phyloP scores from a whole-genome alignment of 352 stramenopile species.

The Globisporangium iwayamae region DNA sequence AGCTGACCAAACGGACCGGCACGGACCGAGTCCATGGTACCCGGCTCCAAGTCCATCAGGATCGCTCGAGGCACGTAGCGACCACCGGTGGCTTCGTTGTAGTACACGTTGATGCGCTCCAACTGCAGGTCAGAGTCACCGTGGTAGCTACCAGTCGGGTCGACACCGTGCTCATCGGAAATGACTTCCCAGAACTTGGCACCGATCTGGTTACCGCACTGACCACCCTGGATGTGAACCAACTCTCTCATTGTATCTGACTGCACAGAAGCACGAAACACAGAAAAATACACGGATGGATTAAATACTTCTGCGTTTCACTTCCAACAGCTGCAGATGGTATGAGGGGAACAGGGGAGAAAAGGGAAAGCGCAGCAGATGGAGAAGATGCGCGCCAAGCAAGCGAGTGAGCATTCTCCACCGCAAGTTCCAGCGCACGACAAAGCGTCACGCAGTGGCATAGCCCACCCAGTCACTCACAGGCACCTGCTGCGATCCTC shows the following conservation, averaged over 20 bases:
- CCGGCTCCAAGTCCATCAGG: conserved; percentile 98
- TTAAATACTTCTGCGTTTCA: neutral
- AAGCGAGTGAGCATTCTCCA: conserved; percentile 4
- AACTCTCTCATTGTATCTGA: conserved; percentile 91
- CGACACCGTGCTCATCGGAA: conserved; percentile 95
- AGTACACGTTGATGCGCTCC: conserved; percentile 99
- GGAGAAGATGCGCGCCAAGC: neutral
- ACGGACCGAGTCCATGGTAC: conserved; percentile 99
- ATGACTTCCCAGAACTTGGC: conserved; percentile 99
- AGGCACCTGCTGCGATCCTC: neutral
- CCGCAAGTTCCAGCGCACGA: neutral
- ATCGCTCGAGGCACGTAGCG: conserved; percentile 98
- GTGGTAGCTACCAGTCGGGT: conserved; percentile 90
- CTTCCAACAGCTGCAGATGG: neutral
- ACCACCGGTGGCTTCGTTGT: conserved; percentile 97
- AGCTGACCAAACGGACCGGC: conserved; percentile 95
- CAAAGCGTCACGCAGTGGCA: neutral
- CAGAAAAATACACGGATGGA: conserved; percentile 10
- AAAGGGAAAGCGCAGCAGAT: conserved; percentile 2
- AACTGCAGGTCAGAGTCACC: conserved; percentile 97
- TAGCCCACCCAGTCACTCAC: neutral
- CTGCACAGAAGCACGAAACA: conserved; percentile 12
- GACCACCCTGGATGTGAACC: conserved; percentile 97
- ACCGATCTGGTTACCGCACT: conserved; percentile 99
- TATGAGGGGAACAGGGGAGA: neutral